Evolutionary conservation across 2,329 filamentous ascomycete species (phyloP), one percentile per base, ranked within the genome.

Genomic region (Diaporthe nobilis): DNA sequence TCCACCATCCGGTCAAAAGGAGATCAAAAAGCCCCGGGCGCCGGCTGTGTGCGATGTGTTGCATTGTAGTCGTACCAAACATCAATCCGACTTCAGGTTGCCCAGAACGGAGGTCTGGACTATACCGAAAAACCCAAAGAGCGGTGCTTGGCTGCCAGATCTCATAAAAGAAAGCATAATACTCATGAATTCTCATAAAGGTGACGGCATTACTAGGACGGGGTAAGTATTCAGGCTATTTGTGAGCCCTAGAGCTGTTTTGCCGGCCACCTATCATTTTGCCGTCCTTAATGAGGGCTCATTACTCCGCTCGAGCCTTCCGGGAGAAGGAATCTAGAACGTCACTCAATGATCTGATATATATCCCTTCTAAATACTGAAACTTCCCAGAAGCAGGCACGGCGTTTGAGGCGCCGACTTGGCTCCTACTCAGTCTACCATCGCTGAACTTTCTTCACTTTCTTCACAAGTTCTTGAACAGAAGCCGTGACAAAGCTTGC

Each of bases 171-270:
- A 34, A 53, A 68, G 22, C 20, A 67, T 37, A 31, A 25, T 1
- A 8, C 22, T 68, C 39, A 31, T 22, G 31, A 25, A 25, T 25
- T 7, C 1, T 53, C 12, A 39, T 53, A 10, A 53, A 39, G 20
- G 44, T 39, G 31, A 68, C 47, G 31, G 47, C 34, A 34, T 39
- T 17, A 37, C 28, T 28, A 39, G 31, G 49, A 17, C 31, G 37
- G 63, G 63, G 47, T 68, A 39, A 68, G 22, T 20, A 68, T 68
- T 68, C 63, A 68, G 63, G 63, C 63, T 68, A 68, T 53, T 68
- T 68, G 9, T 25, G 31, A 25, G 31, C 5, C 34, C 6, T 39
- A 25, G 47, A 37, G 63, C 63, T 53, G 47, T 68, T 68, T 53
- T 68, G 31, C 63, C 63, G 63, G 63, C 20, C 47, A 68, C 47